A percentile compares a stretch with the other conserved stretches of the same genome.
These are phyloP conservation scores for Leccinellum luteum DNA, from an alignment of 768 basidiomycete species.

Conservation along the genomic window DNA sequence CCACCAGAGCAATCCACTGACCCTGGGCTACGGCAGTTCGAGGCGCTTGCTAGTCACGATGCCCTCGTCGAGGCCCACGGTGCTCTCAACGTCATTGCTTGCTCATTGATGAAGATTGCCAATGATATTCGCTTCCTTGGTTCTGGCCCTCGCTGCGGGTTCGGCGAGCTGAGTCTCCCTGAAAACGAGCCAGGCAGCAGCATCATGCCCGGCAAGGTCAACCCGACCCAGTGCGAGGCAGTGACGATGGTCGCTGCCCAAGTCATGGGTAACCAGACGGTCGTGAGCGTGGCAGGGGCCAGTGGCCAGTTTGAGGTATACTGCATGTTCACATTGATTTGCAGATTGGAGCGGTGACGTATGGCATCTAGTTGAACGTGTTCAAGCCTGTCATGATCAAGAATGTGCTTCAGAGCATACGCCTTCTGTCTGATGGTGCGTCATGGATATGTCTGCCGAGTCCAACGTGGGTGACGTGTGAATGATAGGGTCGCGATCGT, in stretches of 20 bases:
- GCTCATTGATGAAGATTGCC: slow-evolving; percentile 98
- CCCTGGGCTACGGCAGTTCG: slow-evolving; percentile 58
- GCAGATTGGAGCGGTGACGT: slow-evolving; percentile 8
- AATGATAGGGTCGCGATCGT: slow-evolving; percentile 73
- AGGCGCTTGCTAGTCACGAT: slow-evolving; percentile 97
- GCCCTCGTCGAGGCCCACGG: slow-evolving; percentile 97
- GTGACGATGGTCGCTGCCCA: slow-evolving; percentile 98
- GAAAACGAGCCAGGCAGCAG: slow-evolving; percentile 99
- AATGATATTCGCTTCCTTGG: slow-evolving; percentile 98
- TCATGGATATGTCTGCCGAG: slow-evolving; percentile 4
- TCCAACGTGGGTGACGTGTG: slow-evolving; percentile 8
- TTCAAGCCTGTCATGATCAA: slow-evolving; percentile 99
- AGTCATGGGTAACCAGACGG: slow-evolving; percentile 96
- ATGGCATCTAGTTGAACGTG: slow-evolving; percentile 76
- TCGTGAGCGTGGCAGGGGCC: slow-evolving; percentile 88
- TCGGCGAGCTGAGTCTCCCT: slow-evolving; percentile 91
- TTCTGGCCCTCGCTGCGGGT: slow-evolving; percentile 95
- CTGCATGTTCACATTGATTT: slow-evolving; percentile 16
- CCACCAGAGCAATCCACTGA: slow-evolving; percentile 4
- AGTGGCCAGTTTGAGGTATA: slow-evolving; percentile 98
- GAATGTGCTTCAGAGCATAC: slow-evolving; percentile 95
- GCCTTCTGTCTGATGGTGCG: slow-evolving; percentile 87
- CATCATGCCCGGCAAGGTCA: slow-evolving; percentile 99
- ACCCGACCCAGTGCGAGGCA: slow-evolving; percentile 99
- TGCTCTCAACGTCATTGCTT: slow-evolving; percentile 94